Evolutionary conservation across 2,329 filamentous ascomycete species (phyloP).

Genomic region (Aspergillus costaricaensis): DNA sequence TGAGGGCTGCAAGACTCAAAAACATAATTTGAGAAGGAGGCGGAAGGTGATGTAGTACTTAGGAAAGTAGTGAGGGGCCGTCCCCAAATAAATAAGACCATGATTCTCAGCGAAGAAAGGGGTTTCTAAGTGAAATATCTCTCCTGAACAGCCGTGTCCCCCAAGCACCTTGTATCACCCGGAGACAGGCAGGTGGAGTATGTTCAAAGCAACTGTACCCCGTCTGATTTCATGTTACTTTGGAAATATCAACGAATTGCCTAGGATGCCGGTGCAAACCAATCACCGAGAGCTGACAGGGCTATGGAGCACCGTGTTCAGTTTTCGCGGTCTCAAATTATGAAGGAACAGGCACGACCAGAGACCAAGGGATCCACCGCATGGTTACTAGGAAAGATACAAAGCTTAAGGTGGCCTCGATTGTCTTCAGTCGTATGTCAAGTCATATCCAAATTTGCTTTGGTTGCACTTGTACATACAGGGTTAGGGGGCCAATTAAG

Average conservation of each 20-base stretch:
- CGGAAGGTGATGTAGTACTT: neutral
- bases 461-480: too few species aligned
- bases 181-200: neutral
- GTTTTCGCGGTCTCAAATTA: neutral
- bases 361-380: neutral
- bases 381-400: too few species aligned
- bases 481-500: too few species aligned
- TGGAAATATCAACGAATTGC: neutral
- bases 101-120: neutral
- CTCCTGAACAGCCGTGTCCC: neutral
- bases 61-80: neutral
- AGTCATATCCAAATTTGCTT: too few species aligned
- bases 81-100: neutral
- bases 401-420: too few species aligned
- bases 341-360: neutral
- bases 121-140: too few species aligned
- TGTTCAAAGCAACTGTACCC: neutral
- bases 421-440: too few species aligned
- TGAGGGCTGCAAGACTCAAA: neutral
- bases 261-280: neutral
- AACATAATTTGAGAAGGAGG: neutral
- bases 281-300: neutral
- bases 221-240: neutral
- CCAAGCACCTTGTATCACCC: neutral
- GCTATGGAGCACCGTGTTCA: neutral